Percentiles rank a stretch among this genome's conserved stretches.
phyloP scores from a whole-genome alignment of 2,329 filamentous ascomycete species.

The Pyricularia pennisetigena region DNA sequence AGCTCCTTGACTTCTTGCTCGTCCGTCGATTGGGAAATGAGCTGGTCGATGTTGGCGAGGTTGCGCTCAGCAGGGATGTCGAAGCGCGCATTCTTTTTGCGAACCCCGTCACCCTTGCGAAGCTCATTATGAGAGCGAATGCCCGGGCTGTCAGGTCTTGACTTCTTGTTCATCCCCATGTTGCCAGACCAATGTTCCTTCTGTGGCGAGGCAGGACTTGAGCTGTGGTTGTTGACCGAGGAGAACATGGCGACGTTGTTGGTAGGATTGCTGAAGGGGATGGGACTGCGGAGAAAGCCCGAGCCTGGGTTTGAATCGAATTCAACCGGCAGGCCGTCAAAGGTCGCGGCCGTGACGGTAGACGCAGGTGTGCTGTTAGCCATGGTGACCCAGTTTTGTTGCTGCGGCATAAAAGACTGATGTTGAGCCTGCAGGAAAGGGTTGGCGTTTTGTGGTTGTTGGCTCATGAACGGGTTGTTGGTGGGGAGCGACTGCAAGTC shows the following conservation, averaged over 20 bases:
- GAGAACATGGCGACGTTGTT: slow-evolving; percentile 44
- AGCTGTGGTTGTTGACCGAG: slow-evolving; percentile 32
- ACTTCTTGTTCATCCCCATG: slow-evolving; percentile 46
- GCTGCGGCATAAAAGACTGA: slow-evolving; percentile 29
- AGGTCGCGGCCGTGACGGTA: slow-evolving; percentile 63
- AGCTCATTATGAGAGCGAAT: slow-evolving; percentile 69
- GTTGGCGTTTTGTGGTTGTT: slow-evolving; percentile 49
- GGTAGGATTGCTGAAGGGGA: slow-evolving; percentile 45
- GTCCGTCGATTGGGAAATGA: slow-evolving; percentile 80
- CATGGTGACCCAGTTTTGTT: slow-evolving; percentile 47
- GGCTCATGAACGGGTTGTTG: slow-evolving; percentile 53
- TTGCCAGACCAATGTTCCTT: slow-evolving; percentile 46
- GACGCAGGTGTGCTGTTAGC: slow-evolving; percentile 36
- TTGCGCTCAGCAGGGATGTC: slow-evolving; percentile 93
- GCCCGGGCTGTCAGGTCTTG: slow-evolving; percentile 57
- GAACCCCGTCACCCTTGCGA: slow-evolving; percentile 74
- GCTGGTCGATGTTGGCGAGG: slow-evolving; percentile 85
- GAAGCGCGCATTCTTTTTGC: slow-evolving; percentile 98
- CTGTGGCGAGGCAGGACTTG: slow-evolving; percentile 43
- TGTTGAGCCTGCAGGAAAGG: slow-evolving; percentile 47
- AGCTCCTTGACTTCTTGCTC: slow-evolving; percentile 95
- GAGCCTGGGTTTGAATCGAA: slow-evolving; percentile 37
- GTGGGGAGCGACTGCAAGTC: slow-evolving; percentile 56
- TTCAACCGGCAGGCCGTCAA: slow-evolving; percentile 51
- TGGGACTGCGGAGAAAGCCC: slow-evolving; percentile 37